Evolutionary conservation across 306 rosid genomes (phyloP).

Genomic region (Quillaja saponaria): DNA sequence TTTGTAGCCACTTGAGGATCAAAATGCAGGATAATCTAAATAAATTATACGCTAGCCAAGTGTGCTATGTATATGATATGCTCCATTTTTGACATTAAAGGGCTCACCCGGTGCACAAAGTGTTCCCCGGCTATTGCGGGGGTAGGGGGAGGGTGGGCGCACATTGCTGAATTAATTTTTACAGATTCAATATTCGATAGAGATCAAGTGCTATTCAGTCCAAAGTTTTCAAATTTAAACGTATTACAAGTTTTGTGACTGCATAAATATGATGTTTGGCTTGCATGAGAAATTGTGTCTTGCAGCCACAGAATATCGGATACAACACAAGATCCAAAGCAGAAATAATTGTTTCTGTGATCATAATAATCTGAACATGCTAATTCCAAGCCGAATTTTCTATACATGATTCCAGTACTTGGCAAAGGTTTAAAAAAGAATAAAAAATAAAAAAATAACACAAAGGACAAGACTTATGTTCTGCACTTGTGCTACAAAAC

Average conservation of each 20-base stretch:
- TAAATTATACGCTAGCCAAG: slow-evolving; percentile 22
- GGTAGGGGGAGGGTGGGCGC: too few relatives aligned
- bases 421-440: slow-evolving; percentile 10
- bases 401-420: slow-evolving; percentile 5
- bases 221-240: not conserved
- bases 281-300: slow-evolving; percentile 1
- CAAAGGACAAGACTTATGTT: slow-evolving; percentile 10
- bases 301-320: slow-evolving; percentile 9
- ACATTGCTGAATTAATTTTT: too few relatives aligned
- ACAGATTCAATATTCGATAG: too few relatives aligned
- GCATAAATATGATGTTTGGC: not conserved
- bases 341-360: not conserved
- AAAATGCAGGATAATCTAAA: slow-evolving; percentile 15
- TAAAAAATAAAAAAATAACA: slow-evolving; percentile 16
- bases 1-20: slow-evolving; percentile 10
- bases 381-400: not conserved
- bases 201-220: not conserved
- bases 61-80: too few relatives aligned
- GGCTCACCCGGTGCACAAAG: too few relatives aligned
- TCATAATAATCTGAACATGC: not conserved
- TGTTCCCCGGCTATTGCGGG: too few relatives aligned
- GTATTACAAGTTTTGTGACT: slow-evolving; percentile 5
- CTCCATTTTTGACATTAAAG: too few relatives aligned
- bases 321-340: too few relatives aligned
- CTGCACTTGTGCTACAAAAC: too few relatives aligned